Base-by-base conservation (phyloP, 1,284 basidiomycete genomes). In the Acaromyces ingoldii region DNA sequence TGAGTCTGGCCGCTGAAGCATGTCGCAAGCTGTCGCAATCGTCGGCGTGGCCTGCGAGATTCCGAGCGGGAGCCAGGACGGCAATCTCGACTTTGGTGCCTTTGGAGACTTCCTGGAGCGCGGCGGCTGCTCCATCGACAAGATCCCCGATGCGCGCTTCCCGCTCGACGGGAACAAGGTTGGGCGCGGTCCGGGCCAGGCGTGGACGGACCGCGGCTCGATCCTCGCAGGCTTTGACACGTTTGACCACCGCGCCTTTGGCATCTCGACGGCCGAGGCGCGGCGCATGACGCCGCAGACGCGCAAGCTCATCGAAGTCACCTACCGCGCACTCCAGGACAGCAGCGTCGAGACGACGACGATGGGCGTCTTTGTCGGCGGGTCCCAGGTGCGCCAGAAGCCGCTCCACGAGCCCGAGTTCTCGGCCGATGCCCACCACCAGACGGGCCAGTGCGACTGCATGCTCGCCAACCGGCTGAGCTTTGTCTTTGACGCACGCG, bases 401-500 rank as follows among this genome's bases (percentile, higher is more conserved):
- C 42, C 5, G n/a, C 6, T 22, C 10, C 28, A 40, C 21, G 29
- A 17, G 31, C 6, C 41, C 7, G n/a, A 26, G 15, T 28, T 10
- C 25, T 25, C 4, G 17, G 15, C 24, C 7, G 24, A 22, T 10
- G 15, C 41, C 24, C 31, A 43, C 31, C n/a, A 19, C 17, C 9
- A 19, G 15, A 53, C 58, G 6, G 58, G 58, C 33, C 47, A 40
- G 4, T 41, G 55, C 6, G 41, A 45, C 46, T 55, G 47, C 15
- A 55, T 62, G 49, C 49, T 51, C 29, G 53, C 60, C 11, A 62
- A 62, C 44, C 42, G 57, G 42, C 38, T 62, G 26, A 55, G 52
- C 17, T 62, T 49, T 40, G 15, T 53, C 38, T 57, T 59, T 25
- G 60, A 62, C 46, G 21, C 59, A 45, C 53, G 45, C 21, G 60